These are phyloP conservation scores for Westerdykella sp. DNA, from an alignment of 2,329 filamentous ascomycete genomes.

Conservation along the genomic window DNA sequence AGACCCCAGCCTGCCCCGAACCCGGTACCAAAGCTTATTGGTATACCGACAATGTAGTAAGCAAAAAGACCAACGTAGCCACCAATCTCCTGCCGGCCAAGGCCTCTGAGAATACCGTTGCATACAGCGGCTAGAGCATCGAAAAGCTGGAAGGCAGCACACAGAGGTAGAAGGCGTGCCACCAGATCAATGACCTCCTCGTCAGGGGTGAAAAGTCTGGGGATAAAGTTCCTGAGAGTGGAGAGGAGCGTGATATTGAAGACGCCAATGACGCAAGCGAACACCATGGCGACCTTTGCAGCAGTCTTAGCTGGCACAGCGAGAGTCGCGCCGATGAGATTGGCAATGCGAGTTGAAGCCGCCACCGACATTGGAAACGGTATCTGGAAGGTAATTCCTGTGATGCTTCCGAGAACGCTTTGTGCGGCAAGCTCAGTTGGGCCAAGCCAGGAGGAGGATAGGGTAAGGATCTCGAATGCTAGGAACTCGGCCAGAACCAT, in stretches of 20 bases:
- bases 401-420: constrained; percentile 72
- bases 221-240: constrained; percentile 64
- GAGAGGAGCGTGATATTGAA: constrained; percentile 70
- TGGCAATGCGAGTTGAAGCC: constrained; percentile 80
- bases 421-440: constrained; percentile 79
- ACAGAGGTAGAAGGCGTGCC: constrained; percentile 65
- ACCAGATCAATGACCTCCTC: constrained; percentile 61
- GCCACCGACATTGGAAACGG: constrained; percentile 90
- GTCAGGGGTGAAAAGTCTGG: constrained; percentile 65
- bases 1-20: constrained; percentile 75
- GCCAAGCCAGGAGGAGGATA: constrained; percentile 74
- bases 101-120: constrained; percentile 77
- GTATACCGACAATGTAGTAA: constrained; percentile 82
- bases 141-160: constrained; percentile 83
- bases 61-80: constrained; percentile 81
- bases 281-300: constrained; percentile 67
- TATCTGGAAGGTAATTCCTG: constrained; percentile 78
- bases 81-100: constrained; percentile 83
- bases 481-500: constrained; percentile 95
- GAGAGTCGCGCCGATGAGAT: constrained; percentile 81
- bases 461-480: constrained; percentile 83
- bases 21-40: constrained; percentile 69
- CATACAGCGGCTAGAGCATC: constrained; percentile 74
- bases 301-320: constrained; percentile 73
- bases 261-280: constrained; percentile 64